phyloP scores from a whole-genome alignment of 2,329 filamentous ascomycete genomes.

The Rhynchosporium graminicola region DNA sequence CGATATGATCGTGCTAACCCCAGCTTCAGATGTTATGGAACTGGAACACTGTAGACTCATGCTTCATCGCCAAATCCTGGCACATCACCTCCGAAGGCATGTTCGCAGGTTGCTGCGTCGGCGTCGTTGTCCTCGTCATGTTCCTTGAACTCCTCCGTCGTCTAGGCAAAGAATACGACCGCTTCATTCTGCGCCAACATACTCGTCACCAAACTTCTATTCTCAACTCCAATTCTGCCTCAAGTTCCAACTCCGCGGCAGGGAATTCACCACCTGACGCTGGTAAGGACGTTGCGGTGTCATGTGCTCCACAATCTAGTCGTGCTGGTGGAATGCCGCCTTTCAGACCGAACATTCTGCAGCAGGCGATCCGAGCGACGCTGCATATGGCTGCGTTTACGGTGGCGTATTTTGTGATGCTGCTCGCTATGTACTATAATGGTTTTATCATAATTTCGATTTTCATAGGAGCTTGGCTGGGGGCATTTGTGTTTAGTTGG shows the following conservation, averaged over 20 bases:
- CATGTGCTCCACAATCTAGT: neutral
- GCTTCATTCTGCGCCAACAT: constrained; percentile 59
- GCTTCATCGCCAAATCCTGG: constrained; percentile 72
- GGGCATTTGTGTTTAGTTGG: constrained; percentile 74
- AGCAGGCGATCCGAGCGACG: constrained; percentile 67
- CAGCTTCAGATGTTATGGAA: constrained; percentile 73
- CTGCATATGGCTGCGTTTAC: constrained; percentile 73
- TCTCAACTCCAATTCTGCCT: constrained; percentile 18
- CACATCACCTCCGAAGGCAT: constrained; percentile 67
- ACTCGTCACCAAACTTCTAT: constrained; percentile 40
- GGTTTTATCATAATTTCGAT: constrained; percentile 81
- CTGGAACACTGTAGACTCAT: constrained; percentile 71
- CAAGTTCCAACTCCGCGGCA: neutral
- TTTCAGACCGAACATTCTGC: constrained; percentile 59
- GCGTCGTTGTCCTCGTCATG: constrained; percentile 73
- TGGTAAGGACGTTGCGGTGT: neutral
- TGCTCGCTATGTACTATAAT: constrained; percentile 64
- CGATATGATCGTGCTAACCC: constrained; percentile 6
- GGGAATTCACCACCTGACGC: neutral
- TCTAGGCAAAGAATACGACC: constrained; percentile 70
- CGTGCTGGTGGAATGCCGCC: neutral
- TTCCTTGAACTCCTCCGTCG: constrained; percentile 72
- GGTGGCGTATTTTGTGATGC: constrained; percentile 78
- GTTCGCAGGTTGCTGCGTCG: constrained; percentile 81
- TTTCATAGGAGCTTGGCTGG: constrained; percentile 73